phyloP scores from a whole-genome alignment of 352 stramenopile species.

The Pythium phragmiticola region DNA sequence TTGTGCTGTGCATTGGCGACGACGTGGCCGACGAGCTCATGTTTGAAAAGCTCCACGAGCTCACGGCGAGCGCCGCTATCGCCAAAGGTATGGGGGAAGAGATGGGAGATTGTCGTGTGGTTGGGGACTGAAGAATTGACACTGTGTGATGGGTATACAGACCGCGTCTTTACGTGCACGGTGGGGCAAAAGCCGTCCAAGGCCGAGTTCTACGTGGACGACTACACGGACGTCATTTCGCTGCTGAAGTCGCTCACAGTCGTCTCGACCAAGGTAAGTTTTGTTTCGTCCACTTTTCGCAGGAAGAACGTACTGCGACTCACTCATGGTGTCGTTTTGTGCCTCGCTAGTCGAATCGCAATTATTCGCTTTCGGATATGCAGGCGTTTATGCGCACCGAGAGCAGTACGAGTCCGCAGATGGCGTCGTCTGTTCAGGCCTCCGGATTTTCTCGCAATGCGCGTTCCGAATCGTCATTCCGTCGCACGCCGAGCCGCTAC shows the following conservation, averaged over 20 bases:
- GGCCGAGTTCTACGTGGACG: constrained; percentile 95
- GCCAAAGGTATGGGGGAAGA: constrained; percentile 36
- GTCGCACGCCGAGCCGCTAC: constrained; percentile 52
- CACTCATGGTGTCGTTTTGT: not conserved
- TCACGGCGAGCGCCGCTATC: constrained; percentile 38
- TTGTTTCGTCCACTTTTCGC: not conserved
- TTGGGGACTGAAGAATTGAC: constrained; percentile 3
- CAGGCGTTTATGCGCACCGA: constrained; percentile 61
- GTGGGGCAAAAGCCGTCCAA: constrained; percentile 98
- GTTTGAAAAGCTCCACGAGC: constrained; percentile 81
- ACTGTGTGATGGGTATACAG: constrained; percentile 27
- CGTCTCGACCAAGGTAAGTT: constrained; percentile 68
- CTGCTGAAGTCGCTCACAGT: constrained; percentile 85
- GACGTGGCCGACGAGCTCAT: constrained; percentile 99
- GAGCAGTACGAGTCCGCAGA: constrained; percentile 42
- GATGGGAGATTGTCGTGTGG: not conserved
- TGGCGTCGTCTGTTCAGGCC: constrained; percentile 45
- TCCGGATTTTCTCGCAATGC: constrained; percentile 40
- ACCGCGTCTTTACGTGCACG: constrained; percentile 94
- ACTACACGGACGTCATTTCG: constrained; percentile 94
- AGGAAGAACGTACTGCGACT: not conserved
- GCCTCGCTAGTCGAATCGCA: constrained; percentile 61
- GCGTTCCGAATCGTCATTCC: constrained; percentile 49
- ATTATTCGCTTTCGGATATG: constrained; percentile 85
- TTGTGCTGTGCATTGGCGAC: constrained; percentile 97